Evolutionary conservation across 768 basidiomycete species (phyloP).

Genomic region (Candolleomyces eurysporus): DNA sequence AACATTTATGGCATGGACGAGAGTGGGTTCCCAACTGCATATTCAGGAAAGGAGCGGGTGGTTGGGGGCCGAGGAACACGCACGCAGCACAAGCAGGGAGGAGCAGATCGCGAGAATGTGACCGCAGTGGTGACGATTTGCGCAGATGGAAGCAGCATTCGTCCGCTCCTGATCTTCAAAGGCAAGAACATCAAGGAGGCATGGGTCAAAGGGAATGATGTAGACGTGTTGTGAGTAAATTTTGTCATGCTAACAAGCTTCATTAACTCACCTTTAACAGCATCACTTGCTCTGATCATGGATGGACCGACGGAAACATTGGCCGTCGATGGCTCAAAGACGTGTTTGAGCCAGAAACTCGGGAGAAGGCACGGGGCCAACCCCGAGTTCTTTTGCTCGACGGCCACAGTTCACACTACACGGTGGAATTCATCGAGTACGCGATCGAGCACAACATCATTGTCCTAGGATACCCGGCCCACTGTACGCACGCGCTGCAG

Average conservation of each 20-base stretch:
- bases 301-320: constrained; percentile 26
- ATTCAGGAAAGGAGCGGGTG: constrained; percentile 22
- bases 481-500: constrained; percentile 37
- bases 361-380: constrained; percentile 8
- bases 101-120: constrained; percentile 19
- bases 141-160: constrained; percentile 21
- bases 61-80: constrained; percentile 21
- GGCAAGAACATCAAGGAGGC: constrained; percentile 21
- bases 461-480: constrained; percentile 34
- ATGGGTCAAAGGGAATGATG: constrained; percentile 22
- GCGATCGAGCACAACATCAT: constrained; percentile 30
- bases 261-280: constrained; percentile 10
- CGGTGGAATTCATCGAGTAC: constrained; percentile 29
- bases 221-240: constrained; percentile 20
- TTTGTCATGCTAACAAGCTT: too few species aligned
- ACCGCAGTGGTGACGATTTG: constrained; percentile 22
- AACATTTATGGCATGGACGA: constrained; percentile 35
- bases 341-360: constrained; percentile 21
- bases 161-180: constrained; percentile 24
- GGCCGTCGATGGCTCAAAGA: constrained; percentile 17
- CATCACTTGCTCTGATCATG: constrained; percentile 21
- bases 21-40: constrained; percentile 22
- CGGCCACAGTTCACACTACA: constrained; percentile 42
- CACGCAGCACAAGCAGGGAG: constrained; percentile 30
- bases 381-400: constrained; percentile 33